Evolutionary conservation across 2,329 filamentous ascomycete genomes (phyloP).

Genomic region (Botrytis deweyae): DNA sequence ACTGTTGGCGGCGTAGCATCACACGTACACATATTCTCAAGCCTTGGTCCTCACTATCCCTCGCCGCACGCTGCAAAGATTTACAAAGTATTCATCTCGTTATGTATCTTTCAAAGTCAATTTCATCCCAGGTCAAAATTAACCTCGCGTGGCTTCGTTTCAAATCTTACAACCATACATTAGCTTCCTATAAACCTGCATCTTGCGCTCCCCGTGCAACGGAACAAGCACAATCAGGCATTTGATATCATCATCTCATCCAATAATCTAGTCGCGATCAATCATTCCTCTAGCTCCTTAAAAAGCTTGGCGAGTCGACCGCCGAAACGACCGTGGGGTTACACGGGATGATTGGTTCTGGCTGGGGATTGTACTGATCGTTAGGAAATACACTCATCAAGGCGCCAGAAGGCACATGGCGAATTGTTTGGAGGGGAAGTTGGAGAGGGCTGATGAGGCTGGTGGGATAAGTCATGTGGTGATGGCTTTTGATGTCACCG

Average conservation of each 20-base stretch:
- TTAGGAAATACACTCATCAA: not conserved
- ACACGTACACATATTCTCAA: not conserved
- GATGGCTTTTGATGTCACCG: not conserved
- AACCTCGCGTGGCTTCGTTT: slow-evolving; percentile 4
- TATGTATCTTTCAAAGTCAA: not conserved
- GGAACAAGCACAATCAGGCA: not conserved
- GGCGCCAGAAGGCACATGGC: not conserved
- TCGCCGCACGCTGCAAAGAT: not conserved
- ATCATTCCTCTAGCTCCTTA: not conserved
- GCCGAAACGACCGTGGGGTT: not conserved
- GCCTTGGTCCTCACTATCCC: not conserved
- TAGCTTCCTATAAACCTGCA: not conserved
- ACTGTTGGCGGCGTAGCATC: slow-evolving; percentile 11
- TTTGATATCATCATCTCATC: not conserved
- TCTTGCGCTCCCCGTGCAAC: not conserved
- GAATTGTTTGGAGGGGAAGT: too few species aligned
- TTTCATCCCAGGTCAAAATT: not conserved
- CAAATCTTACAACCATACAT: not conserved
- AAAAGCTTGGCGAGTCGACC: not conserved
- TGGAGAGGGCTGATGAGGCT: not conserved
- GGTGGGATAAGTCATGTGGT: not conserved
- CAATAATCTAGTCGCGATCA: not conserved
- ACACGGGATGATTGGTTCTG: not conserved
- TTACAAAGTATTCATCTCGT: not conserved
- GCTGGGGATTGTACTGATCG: not conserved